Evolutionary conservation across 352 stramenopile species (phyloP).

Genomic region (Phytophthora crassamura): DNA sequence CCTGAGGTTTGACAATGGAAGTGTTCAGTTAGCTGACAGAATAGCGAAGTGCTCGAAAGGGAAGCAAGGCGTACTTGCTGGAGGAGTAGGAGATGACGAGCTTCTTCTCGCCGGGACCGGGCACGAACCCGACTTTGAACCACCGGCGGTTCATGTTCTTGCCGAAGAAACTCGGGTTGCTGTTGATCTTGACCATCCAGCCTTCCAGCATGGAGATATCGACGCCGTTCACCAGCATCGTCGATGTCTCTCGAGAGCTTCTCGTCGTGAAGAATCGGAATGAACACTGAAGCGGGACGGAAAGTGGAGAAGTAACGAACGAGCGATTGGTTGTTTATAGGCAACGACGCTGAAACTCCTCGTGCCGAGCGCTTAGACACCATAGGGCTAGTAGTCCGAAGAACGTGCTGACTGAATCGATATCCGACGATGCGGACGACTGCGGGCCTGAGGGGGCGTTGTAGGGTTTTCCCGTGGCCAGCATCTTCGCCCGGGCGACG

Average conservation of each 20-base stretch:
- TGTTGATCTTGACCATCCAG: conserved; percentile 91
- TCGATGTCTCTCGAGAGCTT: neutral
- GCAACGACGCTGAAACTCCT: conserved; percentile 9
- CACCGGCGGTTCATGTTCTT: conserved; percentile 78
- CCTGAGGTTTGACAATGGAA: conserved; percentile 29
- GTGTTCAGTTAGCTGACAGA: neutral
- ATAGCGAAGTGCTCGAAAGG: neutral
- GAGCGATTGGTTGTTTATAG: conserved; percentile 1
- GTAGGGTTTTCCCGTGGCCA: too few species aligned
- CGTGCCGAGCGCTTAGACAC: neutral
- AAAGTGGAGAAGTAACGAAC: conserved; percentile 15
- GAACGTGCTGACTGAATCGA: too few species aligned
- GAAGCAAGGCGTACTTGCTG: conserved; percentile 61
- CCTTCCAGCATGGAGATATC: conserved; percentile 86
- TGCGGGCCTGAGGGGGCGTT: too few species aligned
- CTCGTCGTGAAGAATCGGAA: neutral
- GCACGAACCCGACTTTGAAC: conserved; percentile 77
- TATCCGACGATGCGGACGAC: too few species aligned
- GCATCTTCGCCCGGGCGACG: too few species aligned
- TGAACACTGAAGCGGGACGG: neutral
- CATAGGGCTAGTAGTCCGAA: too few species aligned
- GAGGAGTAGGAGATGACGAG: conserved; percentile 86
- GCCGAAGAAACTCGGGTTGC: conserved; percentile 81
- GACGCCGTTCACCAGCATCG: conserved; percentile 71
- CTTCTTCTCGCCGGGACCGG: conserved; percentile 49